Evolutionary conservation across 2,329 filamentous ascomycete genomes (phyloP).

Genomic region (Fusarium brevicatenulatum): DNA sequence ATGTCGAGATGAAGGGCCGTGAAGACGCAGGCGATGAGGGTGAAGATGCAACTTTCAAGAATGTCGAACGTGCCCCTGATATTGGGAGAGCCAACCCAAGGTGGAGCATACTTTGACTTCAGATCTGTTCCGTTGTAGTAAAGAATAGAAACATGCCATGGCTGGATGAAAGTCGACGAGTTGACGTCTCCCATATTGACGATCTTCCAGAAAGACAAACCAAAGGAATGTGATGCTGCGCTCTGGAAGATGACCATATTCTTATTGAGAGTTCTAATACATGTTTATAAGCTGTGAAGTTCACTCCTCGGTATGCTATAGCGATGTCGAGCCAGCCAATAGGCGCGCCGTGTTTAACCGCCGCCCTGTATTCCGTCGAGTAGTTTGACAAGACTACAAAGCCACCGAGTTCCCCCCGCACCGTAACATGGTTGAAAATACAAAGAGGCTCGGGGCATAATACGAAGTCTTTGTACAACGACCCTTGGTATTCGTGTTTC

Average conservation of each 20-base stretch:
- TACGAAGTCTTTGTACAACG: background rate
- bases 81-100: background rate
- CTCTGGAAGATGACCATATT: fast-evolving
- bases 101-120: background rate
- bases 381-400: background rate
- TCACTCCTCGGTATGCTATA: too few species aligned
- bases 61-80: background rate
- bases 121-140: background rate
- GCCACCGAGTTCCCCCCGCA: background rate
- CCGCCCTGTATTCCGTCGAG: background rate
- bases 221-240: fast-evolving
- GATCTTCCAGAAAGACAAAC: background rate
- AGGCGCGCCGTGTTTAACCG: background rate
- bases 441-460: background rate
- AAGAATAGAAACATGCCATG: background rate
- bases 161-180: background rate
- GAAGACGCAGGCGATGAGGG: background rate
- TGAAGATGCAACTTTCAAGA: slow-evolving; percentile 6
- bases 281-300: background rate
- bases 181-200: background rate
- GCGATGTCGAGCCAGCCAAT: background rate
- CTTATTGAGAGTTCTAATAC: background rate
- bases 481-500: background rate
- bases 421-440: background rate
- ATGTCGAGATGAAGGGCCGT: slow-evolving; percentile 1